These are phyloP conservation scores for Clarkia xantiana DNA, from an alignment of 345 rosid species.

Conservation along the genomic window DNA sequence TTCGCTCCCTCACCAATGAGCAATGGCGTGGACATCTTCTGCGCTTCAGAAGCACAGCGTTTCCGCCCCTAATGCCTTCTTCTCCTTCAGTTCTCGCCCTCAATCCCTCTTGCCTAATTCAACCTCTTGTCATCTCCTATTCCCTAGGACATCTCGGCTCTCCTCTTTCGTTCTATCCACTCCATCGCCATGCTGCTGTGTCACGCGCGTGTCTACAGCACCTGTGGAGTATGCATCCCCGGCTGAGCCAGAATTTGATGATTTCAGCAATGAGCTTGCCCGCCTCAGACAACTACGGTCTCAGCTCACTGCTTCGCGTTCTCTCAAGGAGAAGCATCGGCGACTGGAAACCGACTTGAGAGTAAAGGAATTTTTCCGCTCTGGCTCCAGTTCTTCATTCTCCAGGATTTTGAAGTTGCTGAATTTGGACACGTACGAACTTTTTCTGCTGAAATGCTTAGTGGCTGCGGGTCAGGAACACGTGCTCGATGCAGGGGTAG, in stretches of 20 bases:
- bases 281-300: constrained; percentile 48
- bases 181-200: constrained; percentile 3
- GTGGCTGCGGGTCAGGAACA: constrained; percentile 83
- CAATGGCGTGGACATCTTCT: constrained; percentile 2
- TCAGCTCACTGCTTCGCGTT: constrained; percentile 24
- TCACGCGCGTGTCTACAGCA: constrained; percentile 46
- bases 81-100: constrained; percentile 1
- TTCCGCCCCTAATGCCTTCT: not conserved
- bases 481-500: constrained; percentile 33
- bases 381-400: constrained; percentile 12
- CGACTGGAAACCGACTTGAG: constrained; percentile 37
- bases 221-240: constrained; percentile 56
- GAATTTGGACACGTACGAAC: constrained; percentile 28
- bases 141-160: constrained; percentile 9
- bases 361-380: constrained; percentile 34
- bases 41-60: not conserved
- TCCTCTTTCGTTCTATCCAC: constrained; percentile 9
- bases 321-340: constrained; percentile 20
- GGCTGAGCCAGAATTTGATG: constrained; percentile 41
- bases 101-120: constrained; percentile 6
- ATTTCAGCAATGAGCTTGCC: constrained; percentile 48
- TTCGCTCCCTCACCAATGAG: constrained; percentile 1
- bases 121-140: constrained; percentile 17
- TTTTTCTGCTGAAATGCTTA: constrained; percentile 55
- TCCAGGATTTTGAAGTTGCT: constrained; percentile 22